Evolutionary conservation across 2,329 filamentous ascomycete species (phyloP).

Genomic region (Bipolaris zeicola): DNA sequence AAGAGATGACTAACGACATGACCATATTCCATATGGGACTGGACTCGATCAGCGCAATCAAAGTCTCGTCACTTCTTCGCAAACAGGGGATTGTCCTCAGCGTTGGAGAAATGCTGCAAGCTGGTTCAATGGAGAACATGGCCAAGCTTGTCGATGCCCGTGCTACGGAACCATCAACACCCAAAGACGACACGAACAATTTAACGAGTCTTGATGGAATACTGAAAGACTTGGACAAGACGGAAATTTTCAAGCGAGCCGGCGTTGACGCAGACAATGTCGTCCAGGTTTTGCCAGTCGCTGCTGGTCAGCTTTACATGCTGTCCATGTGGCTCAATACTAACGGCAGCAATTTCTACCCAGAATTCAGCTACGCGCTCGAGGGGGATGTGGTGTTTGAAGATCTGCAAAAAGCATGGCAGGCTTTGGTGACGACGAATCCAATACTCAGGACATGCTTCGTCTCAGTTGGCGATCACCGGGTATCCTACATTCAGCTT

Average conservation of each 20-base stretch:
- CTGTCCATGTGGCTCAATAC: constrained; percentile 75
- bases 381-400: constrained; percentile 46
- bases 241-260: constrained; percentile 47
- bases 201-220: constrained; percentile 16
- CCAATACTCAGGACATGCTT: constrained; percentile 74
- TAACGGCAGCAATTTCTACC: constrained; percentile 71
- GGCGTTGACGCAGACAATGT: constrained; percentile 55
- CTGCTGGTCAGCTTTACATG: constrained; percentile 82
- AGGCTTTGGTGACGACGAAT: constrained; percentile 58
- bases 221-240: constrained; percentile 49
- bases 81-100: constrained; percentile 66
- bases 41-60: constrained; percentile 91
- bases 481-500: constrained; percentile 67
- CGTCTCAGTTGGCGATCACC: constrained; percentile 55
- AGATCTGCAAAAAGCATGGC: constrained; percentile 66
- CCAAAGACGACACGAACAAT: constrained; percentile 7
- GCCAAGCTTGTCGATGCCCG: constrained; percentile 47
- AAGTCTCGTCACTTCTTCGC: constrained; percentile 73
- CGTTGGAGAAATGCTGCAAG: constrained; percentile 73
- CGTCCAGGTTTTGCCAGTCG: constrained; percentile 68
- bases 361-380: constrained; percentile 69
- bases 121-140: constrained; percentile 70
- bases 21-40: constrained; percentile 84
- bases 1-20: constrained; percentile 64
- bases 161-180: not conserved